phyloP scores from a whole-genome alignment of 2,329 filamentous ascomycete species.

The Aspergillus tamarii region DNA sequence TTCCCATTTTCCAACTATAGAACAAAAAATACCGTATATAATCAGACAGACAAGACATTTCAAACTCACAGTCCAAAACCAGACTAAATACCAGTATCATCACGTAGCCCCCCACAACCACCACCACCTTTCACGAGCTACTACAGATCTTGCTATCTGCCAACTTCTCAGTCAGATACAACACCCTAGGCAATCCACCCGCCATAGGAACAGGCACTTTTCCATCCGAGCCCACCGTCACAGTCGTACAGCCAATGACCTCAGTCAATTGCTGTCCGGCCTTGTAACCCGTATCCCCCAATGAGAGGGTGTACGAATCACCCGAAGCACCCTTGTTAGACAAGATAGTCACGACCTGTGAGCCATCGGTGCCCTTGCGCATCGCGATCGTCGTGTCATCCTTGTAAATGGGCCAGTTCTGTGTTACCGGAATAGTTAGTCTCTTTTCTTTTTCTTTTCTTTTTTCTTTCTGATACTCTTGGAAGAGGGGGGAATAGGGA shows the following conservation, averaged over 20 bases:
- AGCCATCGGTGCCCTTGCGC: conserved; percentile 46
- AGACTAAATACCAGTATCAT: too few species aligned
- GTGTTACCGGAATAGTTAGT: not conserved
- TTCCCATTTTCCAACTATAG: too few species aligned
- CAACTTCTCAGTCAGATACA: conserved; percentile 26
- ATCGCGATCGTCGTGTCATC: conserved; percentile 50
- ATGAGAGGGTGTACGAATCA: conserved; percentile 28
- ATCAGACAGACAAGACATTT: too few species aligned
- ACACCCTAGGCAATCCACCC: conserved; percentile 47
- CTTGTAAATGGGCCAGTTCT: conserved; percentile 48
- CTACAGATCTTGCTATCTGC: conserved; percentile 17
- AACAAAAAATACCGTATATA: too few species aligned
- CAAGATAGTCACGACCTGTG: conserved; percentile 46
- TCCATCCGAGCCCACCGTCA: conserved; percentile 48
- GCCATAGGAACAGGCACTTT: conserved; percentile 49
- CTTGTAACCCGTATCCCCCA: conserved; percentile 28
- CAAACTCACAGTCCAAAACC: too few species aligned
- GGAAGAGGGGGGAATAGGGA: too few species aligned
- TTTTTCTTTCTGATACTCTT: too few species aligned
- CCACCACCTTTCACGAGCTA: not conserved
- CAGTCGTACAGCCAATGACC: conserved; percentile 43
- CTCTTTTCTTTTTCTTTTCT: too few species aligned
- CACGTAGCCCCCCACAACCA: too few species aligned
- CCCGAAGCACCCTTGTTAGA: conserved; percentile 44
- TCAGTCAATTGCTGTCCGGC: conserved; percentile 31